Evolutionary conservation across 495 filamentous ascomycete species (phyloP), one percentile per base, ranked within the genome.

Genomic region (Sphaerosporella brunnea): DNA sequence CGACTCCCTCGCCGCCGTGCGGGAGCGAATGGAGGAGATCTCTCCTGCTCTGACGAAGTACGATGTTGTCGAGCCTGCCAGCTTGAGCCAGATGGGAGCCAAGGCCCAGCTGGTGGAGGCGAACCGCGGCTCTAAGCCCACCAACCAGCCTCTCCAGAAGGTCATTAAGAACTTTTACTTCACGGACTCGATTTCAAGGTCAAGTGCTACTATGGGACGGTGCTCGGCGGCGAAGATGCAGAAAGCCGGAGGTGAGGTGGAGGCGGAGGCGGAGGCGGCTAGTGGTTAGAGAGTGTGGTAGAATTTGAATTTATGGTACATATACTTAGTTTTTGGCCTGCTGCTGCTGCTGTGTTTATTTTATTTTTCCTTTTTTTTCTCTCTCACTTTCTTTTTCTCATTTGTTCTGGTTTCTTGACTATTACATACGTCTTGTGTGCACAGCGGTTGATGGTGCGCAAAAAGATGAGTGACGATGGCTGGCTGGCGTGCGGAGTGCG

Each of bases 101-200:
- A 95, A 86, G 71, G 76, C 88, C 47, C 88, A 95, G 65, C 68
- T 96, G 50, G 80, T 93, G 40, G 92, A 95, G 56, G 83, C 90
- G 61, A 95, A 97, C 69, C 93, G 85, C 73, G 86, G 84, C 8
- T 60, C 72, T 13, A 79, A 84, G 62, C 45, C 73, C 2, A 79
- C 65, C 10, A 74, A 72, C 1, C 64, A 70, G 58, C 76, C 79
- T 2, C 71, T 97, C 61, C 82, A 74, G 68, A 81, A 77, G 66
- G 76, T 80, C 23, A 82, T 97, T 52, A 75, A 93, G 54, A 82
- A 97, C 64, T 97, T 96, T 65, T 97, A 81, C 68, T 94, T 97
- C 62, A 97, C 90, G 51, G 90, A 97, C 64, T 73, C 78, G 18
- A 95, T 97, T 60, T 90, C 84, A 9, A 79, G 92, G 70, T 92